These are phyloP conservation scores for Lichtheimia hyalospora DNA, from an alignment of 371 early-diverging fungal species.

Conservation along the genomic window DNA sequence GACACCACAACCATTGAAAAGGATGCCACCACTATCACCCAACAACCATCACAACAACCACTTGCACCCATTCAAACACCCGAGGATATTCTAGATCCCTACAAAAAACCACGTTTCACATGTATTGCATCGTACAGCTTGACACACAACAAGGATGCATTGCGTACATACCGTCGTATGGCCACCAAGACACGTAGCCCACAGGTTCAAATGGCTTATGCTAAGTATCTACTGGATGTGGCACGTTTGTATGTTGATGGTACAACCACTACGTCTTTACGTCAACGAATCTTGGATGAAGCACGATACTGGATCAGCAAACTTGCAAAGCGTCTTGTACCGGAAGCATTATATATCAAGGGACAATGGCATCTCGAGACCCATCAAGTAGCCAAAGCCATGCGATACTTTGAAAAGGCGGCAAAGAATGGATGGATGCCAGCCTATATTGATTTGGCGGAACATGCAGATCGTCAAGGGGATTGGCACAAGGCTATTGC, in stretches of 20 bases:
- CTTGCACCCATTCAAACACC: background rate
- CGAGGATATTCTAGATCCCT: background rate
- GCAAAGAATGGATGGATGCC: slow-evolving; percentile 14
- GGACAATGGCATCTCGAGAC: slow-evolving; percentile 62
- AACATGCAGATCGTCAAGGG: slow-evolving; percentile 50
- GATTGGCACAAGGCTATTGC: slow-evolving; percentile 60
- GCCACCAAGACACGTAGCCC: slow-evolving; percentile 72
- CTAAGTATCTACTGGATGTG: slow-evolving; percentile 67
- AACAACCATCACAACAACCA: background rate
- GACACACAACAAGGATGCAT: slow-evolving; percentile 21
- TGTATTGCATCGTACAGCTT: slow-evolving; percentile 23
- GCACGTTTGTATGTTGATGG: slow-evolving; percentile 8
- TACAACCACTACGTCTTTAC: slow-evolving; percentile 2
- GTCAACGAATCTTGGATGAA: slow-evolving; percentile 47
- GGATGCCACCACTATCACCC: background rate
- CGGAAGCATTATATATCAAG: slow-evolving; percentile 71
- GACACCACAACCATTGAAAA: background rate
- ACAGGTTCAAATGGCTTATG: slow-evolving; percentile 69
- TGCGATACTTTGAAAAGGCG: slow-evolving; percentile 14
- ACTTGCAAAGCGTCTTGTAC: slow-evolving; percentile 58
- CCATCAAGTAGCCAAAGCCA: slow-evolving; percentile 1
- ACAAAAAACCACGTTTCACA: slow-evolving; percentile 7
- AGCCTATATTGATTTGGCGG: slow-evolving; percentile 8
- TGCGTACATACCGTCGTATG: slow-evolving; percentile 70
- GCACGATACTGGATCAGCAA: slow-evolving; percentile 75